Evolutionary conservation across 495 filamentous ascomycete genomes (phyloP).

Genomic region (Tuber umbilicatum): DNA sequence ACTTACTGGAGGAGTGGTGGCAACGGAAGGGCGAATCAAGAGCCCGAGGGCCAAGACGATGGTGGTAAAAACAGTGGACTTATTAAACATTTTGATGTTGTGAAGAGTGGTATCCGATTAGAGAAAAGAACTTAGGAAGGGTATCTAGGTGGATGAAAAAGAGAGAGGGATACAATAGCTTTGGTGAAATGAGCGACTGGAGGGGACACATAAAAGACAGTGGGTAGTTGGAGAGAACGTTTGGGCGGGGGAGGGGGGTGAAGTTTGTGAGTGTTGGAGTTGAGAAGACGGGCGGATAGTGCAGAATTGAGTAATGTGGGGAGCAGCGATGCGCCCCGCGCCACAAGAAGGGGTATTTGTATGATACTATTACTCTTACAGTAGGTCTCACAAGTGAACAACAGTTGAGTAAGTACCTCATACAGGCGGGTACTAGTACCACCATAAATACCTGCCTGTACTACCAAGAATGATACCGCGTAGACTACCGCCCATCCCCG

Average conservation of each 20-base stretch:
- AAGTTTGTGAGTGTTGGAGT: neutral
- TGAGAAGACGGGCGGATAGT: too few species aligned
- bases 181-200: neutral
- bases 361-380: too few species aligned
- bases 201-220: neutral
- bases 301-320: too few species aligned
- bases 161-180: neutral
- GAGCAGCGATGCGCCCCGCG: neutral
- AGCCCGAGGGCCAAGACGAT: constrained; percentile 6
- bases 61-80: constrained; percentile 8
- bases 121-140: neutral
- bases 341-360: neutral
- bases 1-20: constrained; percentile 14
- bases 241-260: neutral
- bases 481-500: neutral
- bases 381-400: neutral
- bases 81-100: constrained; percentile 14
- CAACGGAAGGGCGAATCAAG: constrained; percentile 3
- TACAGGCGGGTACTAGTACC: too few species aligned
- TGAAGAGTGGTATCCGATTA: neutral
- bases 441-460: neutral
- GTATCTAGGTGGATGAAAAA: neutral
- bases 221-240: neutral
- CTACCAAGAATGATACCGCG: neutral
- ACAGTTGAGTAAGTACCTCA: neutral